Percentiles rank a stretch among this genome's conserved stretches.
Evolutionary conservation across 305 asterid genomes (phyloP).

Genomic region (Ajuga reptans): DNA sequence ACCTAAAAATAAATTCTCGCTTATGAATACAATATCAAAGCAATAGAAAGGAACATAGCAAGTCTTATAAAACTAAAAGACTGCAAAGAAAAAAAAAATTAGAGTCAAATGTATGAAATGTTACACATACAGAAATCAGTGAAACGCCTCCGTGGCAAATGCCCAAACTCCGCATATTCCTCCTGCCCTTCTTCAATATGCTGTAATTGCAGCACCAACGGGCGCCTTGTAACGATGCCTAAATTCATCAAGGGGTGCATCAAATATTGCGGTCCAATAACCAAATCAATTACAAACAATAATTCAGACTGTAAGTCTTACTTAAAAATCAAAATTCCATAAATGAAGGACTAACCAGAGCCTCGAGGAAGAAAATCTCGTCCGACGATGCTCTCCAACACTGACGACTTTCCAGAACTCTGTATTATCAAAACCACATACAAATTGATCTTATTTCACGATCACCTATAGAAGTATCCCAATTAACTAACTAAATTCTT

Average conservation of each 20-base stretch:
- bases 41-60: conserved; percentile 9
- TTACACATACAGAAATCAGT: conserved; percentile 62
- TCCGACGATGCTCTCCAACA: conserved; percentile 92
- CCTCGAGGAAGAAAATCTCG: conserved; percentile 98
- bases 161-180: conserved; percentile 91
- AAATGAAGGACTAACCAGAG: conserved; percentile 51
- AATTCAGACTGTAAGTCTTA: background rate
- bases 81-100: background rate
- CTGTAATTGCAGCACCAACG: conserved; percentile 82
- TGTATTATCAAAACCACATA: conserved; percentile 32
- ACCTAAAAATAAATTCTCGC: conserved; percentile 13
- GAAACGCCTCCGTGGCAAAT: conserved; percentile 56
- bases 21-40: background rate
- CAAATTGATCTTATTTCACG: background rate
- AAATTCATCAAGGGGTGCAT: conserved; percentile 14
- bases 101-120: background rate
- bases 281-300: background rate
- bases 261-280: conserved; percentile 1
- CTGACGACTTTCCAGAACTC: conserved; percentile 98
- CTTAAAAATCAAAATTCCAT: background rate
- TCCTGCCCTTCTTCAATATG: conserved; percentile 54
- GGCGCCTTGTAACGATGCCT: conserved; percentile 96
- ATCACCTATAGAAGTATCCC: background rate
- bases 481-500: background rate
- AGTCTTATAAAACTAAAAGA: background rate